Conservation (phyloP, 768 basidiomycete species). For the Mrakia hoshinonis region DNA sequence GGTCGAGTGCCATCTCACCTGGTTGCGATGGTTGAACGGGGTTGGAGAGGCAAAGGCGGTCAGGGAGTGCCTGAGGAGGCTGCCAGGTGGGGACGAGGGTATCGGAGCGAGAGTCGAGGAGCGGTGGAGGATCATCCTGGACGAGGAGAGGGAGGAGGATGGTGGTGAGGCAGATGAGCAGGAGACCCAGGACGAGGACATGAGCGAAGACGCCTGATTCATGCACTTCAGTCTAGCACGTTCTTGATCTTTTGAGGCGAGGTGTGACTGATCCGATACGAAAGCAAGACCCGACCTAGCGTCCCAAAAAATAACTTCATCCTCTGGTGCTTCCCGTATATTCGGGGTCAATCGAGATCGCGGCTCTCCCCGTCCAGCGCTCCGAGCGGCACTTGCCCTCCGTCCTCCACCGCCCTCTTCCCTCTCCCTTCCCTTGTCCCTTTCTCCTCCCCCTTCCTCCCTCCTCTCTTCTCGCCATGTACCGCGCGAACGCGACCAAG, state of each 20-base stretch:
- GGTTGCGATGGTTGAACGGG: slow-evolving; percentile 17
- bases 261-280: no score
- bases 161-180: not conserved
- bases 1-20: slow-evolving; percentile 19
- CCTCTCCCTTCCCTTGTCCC: not conserved
- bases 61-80: slow-evolving; percentile 16
- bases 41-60: slow-evolving; percentile 14
- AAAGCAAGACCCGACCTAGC: no score
- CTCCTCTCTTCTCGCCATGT: not conserved
- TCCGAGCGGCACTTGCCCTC: not conserved
- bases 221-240: no score
- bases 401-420: not conserved
- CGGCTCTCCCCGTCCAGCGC: no score
- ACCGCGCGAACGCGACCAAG: not conserved
- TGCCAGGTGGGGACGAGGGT: not conserved
- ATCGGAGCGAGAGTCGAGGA: slow-evolving; percentile 20
- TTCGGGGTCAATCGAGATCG: no score
- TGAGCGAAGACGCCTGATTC: slow-evolving; percentile 7
- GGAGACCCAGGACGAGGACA: slow-evolving; percentile 14
- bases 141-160: slow-evolving; percentile 15
- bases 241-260: no score
- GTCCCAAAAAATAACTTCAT: no score
- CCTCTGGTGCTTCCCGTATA: no score
- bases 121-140: slow-evolving; percentile 20
- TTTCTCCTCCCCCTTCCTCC: not conserved